Base-by-base conservation (phyloP, 148 eudicot species). In the Silene uniflora region DNA sequence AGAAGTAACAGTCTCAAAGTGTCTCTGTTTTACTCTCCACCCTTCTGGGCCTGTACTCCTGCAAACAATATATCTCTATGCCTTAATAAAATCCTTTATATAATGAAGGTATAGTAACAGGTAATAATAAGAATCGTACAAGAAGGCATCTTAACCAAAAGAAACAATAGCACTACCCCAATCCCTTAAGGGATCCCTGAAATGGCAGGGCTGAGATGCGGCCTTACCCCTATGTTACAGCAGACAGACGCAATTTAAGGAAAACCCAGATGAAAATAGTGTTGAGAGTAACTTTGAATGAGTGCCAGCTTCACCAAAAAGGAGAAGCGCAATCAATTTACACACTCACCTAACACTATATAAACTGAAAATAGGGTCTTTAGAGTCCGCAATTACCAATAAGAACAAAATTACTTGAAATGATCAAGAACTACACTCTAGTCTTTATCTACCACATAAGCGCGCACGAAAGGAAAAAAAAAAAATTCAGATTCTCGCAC, bases 21-120 rank as follows among this genome's bases (percentile, higher is more conserved):
- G 99, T 69, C 96, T 86, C 78, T 96, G 99, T 83, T 93, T 92
- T 74, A 92, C 46, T 78, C 94, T 89, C 99, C 98, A 96, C 58
- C 99, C 99, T 85, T 96, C 99, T 66, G 98, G 98, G 81, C 99
- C 98, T 55, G 97, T 89, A 81, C 84, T 86, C 84, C 99, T 96
- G 87, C 39, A 82, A 27, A 77, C 39, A 42, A 82, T 17, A 77
- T 65, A 68, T 74, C 72, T 74, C 7, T 62, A 64, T 25, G 67
- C 27, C 73, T 73, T 23, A 17, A 69, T 27, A 22, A 55, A 24
- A 60, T 18, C 65, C 73, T 75, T 54, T 39, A 14, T 55, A 72
- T 55, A 65, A 42, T 10, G 60, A 14, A 16, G 59, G 3, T 11
- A 19, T 11, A 75, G 67, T 16, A 71, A 39, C 56, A 44, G 18